Base-by-base conservation (phyloP, 2,329 filamentous ascomycete species). In the Diaporthe vexans region DNA sequence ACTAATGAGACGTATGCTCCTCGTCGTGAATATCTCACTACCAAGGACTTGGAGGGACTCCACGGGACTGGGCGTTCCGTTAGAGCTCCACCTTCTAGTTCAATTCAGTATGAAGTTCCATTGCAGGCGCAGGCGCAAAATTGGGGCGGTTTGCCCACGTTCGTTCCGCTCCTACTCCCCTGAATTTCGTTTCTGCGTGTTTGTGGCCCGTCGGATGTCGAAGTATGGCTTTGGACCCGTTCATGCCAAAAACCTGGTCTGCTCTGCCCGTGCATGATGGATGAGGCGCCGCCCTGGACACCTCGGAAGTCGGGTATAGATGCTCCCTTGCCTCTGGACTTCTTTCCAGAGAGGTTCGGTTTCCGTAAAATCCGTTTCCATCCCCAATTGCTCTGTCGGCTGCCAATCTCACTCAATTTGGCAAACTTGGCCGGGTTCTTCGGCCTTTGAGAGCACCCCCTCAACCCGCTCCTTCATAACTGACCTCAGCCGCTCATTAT, bases 141-240 rank as follows among this genome's bases (percentile, higher is more conserved):
- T 40, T 52, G 63, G 63, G 46, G 29, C 63, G 35, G n/a, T 67
- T 40, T 10, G 48, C 48, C 63, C 40, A 52, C 33, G 19, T 21
- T 54, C 40, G 13, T 51, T 37, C 33, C 33, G 48, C 33, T 54
- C 63, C 48, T 54, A 26, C 48, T 40, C 63, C 63, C 48, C 63
- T 68, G 33, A 68, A 68, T 68, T 15, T 68, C 63, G 63, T 68
- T 54, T 68, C 63, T 68, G 63, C 33, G 33, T 21, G 33, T 40
- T 40, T n/a, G 17, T 11, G 33, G 63, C 63, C 63, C 46, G 63
- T 67, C 63, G 63, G 63, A 5, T 68, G 33, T 54, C 8, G 48
- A 40, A 21, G 4, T 9, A 51, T 40, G 48, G 63, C 33, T 40
- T 54, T 2, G n/a, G 63, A 40, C 33, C 63, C 63, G 48, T 68